Evolutionary conservation across 306 rosid species (phyloP).

Genomic region (Lathyrus aphaca): DNA sequence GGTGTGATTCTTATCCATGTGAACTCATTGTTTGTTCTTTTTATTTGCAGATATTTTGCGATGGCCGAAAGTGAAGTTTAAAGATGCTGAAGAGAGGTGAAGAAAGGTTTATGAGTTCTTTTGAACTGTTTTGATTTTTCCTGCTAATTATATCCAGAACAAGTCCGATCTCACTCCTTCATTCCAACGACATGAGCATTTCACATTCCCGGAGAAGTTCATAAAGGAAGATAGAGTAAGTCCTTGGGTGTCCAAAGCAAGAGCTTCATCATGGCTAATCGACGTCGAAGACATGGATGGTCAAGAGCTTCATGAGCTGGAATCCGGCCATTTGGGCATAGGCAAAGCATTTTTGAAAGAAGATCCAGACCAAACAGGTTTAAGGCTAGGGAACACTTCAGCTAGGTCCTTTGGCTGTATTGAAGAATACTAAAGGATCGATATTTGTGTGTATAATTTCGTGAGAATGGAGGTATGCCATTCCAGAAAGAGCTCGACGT

Average conservation of each 20-base stretch:
- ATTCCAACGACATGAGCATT: too few species aligned
- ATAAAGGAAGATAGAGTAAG: not conserved
- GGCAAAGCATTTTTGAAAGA: constrained; percentile 31
- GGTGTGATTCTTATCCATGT: too few species aligned
- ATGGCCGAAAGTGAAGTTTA: too few species aligned
- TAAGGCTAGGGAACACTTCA: not conserved
- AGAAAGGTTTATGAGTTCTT: too few species aligned
- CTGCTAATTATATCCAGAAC: too few species aligned
- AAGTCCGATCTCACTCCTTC: too few species aligned
- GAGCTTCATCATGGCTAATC: not conserved
- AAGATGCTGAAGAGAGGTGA: too few species aligned
- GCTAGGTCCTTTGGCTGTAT: constrained; percentile 6
- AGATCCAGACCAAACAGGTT: constrained; percentile 23
- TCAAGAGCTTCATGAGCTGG: constrained; percentile 34
- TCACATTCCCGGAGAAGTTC: too few species aligned
- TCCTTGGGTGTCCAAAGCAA: not conserved
- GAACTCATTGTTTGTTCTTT: too few species aligned
- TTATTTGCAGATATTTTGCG: too few species aligned
- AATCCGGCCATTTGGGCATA: constrained; percentile 1
- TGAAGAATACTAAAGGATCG: constrained; percentile 16
- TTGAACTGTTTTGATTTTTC: too few species aligned
- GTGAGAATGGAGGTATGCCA: constrained; percentile 12
- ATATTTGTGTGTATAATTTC: constrained; percentile 26
- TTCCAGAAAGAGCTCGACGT: too few species aligned
- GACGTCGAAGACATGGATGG: constrained; percentile 14